Evolutionary conservation across 495 filamentous ascomycete genomes (phyloP), one percentile per base, ranked within the genome.

Genomic region (Choiromyces venosus): DNA sequence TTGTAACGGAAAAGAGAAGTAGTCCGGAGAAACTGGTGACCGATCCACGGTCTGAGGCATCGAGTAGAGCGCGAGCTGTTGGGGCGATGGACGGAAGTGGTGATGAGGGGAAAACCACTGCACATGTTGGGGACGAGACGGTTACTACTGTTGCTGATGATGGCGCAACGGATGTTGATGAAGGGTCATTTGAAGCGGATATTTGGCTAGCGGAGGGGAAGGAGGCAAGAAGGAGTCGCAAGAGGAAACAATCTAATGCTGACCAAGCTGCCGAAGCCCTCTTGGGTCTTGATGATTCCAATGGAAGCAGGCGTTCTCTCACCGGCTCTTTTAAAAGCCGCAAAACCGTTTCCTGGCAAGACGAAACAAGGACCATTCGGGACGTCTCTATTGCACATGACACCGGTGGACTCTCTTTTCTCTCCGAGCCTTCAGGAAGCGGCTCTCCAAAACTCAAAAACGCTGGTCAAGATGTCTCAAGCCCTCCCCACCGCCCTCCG

Each of bases 281-380:
- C 8, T 64, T 74, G 7, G 76, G 56, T 39, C 39, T 72, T n/a
- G 72, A 69, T 4, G 70, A 40, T 8, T 33, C 66, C 12, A 42
- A 1, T 25, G 74, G 74, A 16, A 70, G 76, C 19, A 77, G 40
- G 35, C 25, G 72, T 44, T 74, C 77, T 21, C 74, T 75, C 18
- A 77, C 70, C 39, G 74, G 78, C 29, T 80, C 78, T 69, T 77
- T 74, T 10, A 80, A 80, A 65, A 79, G 77, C 37, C 76, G 78
- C 33, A 80, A 80, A 42, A 80, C 78, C 5, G 78, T 80, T 56
- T 79, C 78, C 37, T 80, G 78, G 78, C 69, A 72, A n/a, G 73
- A 79, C 37, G 33, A 61, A 61, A 29, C 52, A 61, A 33, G 52
- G 16, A 18, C 10, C 4, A 33, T 33, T 16, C 52, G 52, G 52